Evolutionary conservation across 1,139 yeast genomes (phyloP), one percentile per base, ranked within the genome.

Genomic region (Yamadazyma epiphylla): DNA sequence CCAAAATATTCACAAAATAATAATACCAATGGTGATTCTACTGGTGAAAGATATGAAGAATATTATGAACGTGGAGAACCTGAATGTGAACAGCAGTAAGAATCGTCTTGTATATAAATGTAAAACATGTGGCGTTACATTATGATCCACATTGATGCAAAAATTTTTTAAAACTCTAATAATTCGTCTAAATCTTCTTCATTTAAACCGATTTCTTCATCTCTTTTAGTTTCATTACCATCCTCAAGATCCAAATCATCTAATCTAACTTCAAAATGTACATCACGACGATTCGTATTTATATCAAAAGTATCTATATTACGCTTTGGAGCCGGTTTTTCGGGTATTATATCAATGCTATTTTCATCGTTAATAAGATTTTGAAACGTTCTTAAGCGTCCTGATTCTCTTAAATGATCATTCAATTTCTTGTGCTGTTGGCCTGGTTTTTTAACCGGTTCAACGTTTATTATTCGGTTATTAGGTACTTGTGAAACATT

Each of bases 341-440:
- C 41, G 2, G 74, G 64, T 5, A 55, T 51, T 13, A 48, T 36
- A 33, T 70, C 77, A 22, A 70, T 51, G 32, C 70, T 70, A 25
- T 51, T 52, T 22, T 58, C 62, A 26, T 58, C 58, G 30, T 54
- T 52, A 4, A 51, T 45, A 23, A 56, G 41, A 9, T 43, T 41
- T 27, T 55, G 46, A 37, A 31, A 49, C 31, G 36, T 29, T 11
- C 33, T 30, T n/a, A 30, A 23, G 20, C 38, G 36, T 21, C 33
- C 33, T 12, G 35, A 33, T 20, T 38, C 36, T n/a, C 15, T 27
- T 25, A 35, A 27, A 31, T 32, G 37, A 21, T 32, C 26, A 19
- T 37, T 34, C 10, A 47, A 35, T 14, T 40, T 40, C 11, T 24
- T 32, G 2, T 26, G 26, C 4, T 24, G 25, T 7, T 30, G 24